Base-by-base conservation (phyloP, 106 monocot genomes). In the Allium sativum region DNA sequence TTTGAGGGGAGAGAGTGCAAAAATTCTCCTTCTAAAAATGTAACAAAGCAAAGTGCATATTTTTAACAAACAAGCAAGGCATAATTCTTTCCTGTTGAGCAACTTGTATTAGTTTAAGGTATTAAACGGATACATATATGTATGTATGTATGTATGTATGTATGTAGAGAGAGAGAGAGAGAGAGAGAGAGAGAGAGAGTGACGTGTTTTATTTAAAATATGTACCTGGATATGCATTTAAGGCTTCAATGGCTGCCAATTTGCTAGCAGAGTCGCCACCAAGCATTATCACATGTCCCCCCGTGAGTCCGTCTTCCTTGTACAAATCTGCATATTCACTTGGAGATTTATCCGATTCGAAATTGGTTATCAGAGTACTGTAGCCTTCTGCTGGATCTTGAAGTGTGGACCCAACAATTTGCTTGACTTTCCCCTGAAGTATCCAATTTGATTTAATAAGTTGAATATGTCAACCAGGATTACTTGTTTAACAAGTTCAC, bases 201-300 rank as follows among this genome's bases (percentile, higher is more conserved):
- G 31, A 31, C 31, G 18, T 48, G 44, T 62, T 44, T 22, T 13
- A 48, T 19, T 20, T 20, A 65, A 4, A 9, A 31, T 21, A 40
- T 41, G 9, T 69, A 90, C 95, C 87, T 66, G 84, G 95, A 59
- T 84, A 96, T 9, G 90, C 79, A 68, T 69, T 66, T 31, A 96
- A 76, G 22, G 82, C 95, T 70, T 96, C 84, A 21, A 82, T 40
- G 20, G 82, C 84, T 8, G 90, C 84, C 53, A 70, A 62, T 56
- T 56, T 77, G 75, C 90, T 96, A 16, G 67, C 58, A 13, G 72
- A 59, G 73, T 90, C 95, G 19, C 77, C 77, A 44, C 84, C 90
- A 43, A 96, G 86, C 90, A 96, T 96, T 70, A 96, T 96, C 18
- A 90, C 95, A 76, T 96, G 84, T 12, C 95, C 90, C 46, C 95